These are phyloP conservation scores for Didymellaceae sp. DNA, from an alignment of 2,329 filamentous ascomycete genomes.

Conservation along the genomic window DNA sequence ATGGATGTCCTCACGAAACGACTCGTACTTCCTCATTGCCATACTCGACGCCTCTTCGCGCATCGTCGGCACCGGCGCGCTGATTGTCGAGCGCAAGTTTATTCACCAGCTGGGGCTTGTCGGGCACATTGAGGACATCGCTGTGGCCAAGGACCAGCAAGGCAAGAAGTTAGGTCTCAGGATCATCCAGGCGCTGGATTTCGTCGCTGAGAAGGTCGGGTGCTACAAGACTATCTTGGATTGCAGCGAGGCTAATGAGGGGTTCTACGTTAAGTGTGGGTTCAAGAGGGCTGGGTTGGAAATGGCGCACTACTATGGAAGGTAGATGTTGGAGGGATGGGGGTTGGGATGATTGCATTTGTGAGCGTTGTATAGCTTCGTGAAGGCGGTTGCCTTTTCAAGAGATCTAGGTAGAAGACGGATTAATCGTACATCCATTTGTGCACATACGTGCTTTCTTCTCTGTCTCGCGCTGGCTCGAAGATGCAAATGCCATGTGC, in stretches of 20 bases:
- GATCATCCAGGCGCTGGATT: constrained; percentile 92
- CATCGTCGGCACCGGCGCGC: constrained; percentile 87
- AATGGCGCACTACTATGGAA: constrained; percentile 90
- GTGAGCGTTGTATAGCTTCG: constrained; percentile 1
- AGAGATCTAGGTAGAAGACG: not conserved
- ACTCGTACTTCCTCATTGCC: constrained; percentile 85
- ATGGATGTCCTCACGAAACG: constrained; percentile 76
- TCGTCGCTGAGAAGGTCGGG: constrained; percentile 82
- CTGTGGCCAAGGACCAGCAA: constrained; percentile 92
- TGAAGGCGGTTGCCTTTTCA: not conserved
- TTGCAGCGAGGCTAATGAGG: constrained; percentile 94
- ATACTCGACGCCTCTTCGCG: constrained; percentile 74
- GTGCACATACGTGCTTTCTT: too few species aligned
- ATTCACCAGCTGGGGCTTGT: constrained; percentile 83
- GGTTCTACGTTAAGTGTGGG: constrained; percentile 97
- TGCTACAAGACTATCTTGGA: constrained; percentile 98
- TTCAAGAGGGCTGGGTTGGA: constrained; percentile 90
- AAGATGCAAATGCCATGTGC: too few species aligned
- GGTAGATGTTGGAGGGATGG: constrained; percentile 8
- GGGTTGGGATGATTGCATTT: constrained; percentile 2
- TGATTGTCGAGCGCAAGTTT: constrained; percentile 94
- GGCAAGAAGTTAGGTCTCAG: constrained; percentile 94
- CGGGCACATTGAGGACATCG: constrained; percentile 97
- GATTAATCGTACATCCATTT: not conserved
- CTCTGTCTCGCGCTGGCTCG: too few species aligned